phyloP scores from a whole-genome alignment of 1,284 basidiomycete genomes.

The Rhodotorula sp. region DNA sequence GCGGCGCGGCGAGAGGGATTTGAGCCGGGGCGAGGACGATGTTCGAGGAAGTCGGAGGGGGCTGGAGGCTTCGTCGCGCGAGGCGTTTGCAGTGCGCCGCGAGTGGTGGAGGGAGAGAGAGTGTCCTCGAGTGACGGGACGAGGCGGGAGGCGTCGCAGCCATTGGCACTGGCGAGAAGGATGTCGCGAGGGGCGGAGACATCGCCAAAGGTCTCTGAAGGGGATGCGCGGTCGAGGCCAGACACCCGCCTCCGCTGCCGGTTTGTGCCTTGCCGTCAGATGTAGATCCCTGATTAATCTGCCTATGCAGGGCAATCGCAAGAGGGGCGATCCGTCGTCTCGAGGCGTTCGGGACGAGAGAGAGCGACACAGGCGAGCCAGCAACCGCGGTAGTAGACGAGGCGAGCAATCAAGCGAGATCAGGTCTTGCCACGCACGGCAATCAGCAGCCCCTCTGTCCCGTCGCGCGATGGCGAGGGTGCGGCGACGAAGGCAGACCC shows the following conservation, averaged over 20 bases:
- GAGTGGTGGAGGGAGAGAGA: slow-evolving; percentile 3
- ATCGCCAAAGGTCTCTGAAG: neutral
- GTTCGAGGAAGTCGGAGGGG: neutral
- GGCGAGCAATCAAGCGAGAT: too few relatives aligned
- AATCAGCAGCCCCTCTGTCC: too few relatives aligned
- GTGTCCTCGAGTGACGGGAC: neutral
- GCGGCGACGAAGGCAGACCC: too few relatives aligned
- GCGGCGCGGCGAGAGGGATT: slow-evolving; percentile 20
- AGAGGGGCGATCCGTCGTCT: too few relatives aligned
- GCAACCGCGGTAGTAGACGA: too few relatives aligned
- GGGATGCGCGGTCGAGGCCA: neutral
- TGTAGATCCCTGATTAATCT: too few relatives aligned
- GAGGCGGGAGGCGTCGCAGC: neutral
- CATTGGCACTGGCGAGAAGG: neutral
- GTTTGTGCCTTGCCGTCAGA: too few relatives aligned
- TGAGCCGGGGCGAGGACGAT: neutral
- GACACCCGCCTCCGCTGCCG: neutral
- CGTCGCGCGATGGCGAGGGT: too few relatives aligned
- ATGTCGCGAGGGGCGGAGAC: neutral
- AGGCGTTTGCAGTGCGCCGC: neutral
- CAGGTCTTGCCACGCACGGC: too few relatives aligned
- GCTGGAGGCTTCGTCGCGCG: neutral
- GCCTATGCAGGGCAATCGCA: too few relatives aligned
- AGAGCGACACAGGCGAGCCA: too few relatives aligned
- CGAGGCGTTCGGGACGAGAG: too few relatives aligned